Evolutionary conservation across 208 protist genomes (phyloP), one percentile per base, ranked within the genome.

Genomic region (Leishmania lainsoni): DNA sequence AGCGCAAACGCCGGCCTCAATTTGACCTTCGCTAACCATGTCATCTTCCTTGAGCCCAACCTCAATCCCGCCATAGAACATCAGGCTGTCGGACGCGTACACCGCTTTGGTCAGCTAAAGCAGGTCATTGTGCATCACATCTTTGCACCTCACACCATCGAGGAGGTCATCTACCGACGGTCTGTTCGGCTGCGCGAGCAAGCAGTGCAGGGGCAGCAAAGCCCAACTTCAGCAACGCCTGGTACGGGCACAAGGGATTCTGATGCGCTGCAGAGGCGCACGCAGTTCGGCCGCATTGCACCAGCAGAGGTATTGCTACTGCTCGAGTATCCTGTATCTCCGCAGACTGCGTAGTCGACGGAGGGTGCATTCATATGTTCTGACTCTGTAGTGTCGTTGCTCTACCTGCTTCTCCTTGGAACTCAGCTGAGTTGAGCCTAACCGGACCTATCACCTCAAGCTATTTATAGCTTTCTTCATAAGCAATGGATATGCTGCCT

Each of bases 101-200:
- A 99, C 81, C 86, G 97, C 72, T 98, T 99, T 70, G 98, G 96
- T 22, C 97, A 99, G 85, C 94, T 54, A 29, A 89, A 89, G 61
- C 81, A 84, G 17, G 87, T 91, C 56, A 58, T 75, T 22, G 87
- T 86, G 68, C 84, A 94, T 75, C 84, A 90, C 83, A 29, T 94
- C 14, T 90, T 86, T 78, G 84, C 83, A 0, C 80, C 79, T 0
- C 71, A 75, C 65, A 94, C 91, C 48, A 86, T 94, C 45, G 91
- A 94, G 74, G 82, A 94, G 65, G 78, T 78, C 58, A 79, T 94
- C 72, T 90, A 89, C 69, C 45, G 68, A 32, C 87, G 87, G 9
- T 87, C 85, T 17, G 59, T 68, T n/a, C 79, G 80, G 49, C 52
- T 86, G 75, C 81, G 84, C 48, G 32, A 71, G 3, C 78, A 81